phyloP scores from a whole-genome alignment of 83 land plant genomes.

The Thuja plicata region DNA sequence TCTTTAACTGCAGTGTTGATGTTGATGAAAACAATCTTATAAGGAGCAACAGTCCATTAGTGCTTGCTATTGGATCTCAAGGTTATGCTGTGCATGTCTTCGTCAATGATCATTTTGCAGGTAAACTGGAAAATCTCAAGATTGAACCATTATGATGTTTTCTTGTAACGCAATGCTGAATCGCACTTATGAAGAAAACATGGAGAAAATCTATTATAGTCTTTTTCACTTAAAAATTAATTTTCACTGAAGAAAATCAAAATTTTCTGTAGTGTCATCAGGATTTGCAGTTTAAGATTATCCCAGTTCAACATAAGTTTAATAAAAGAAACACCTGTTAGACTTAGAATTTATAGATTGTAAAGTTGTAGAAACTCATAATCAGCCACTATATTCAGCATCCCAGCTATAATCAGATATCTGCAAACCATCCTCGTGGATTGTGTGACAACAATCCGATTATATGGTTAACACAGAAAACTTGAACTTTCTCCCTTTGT shows the following conservation, averaged over 20 bases:
- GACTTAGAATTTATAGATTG: not conserved
- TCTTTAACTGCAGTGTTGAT: constrained; percentile 11
- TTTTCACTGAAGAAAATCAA: not conserved
- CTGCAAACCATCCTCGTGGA: too few relatives aligned
- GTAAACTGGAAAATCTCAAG: not conserved
- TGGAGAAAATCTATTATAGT: not conserved
- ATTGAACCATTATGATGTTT: not conserved
- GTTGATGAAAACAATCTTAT: not conserved
- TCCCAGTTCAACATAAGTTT: not conserved
- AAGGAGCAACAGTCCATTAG: not conserved
- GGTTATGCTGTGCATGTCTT: constrained; percentile 15
- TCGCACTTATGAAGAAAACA: not conserved
- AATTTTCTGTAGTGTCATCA: not conserved
- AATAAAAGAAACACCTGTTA: not conserved
- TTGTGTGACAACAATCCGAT: too few relatives aligned
- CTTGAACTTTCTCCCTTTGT: not conserved
- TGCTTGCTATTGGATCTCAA: not conserved
- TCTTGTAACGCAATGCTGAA: not conserved
- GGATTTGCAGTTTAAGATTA: not conserved
- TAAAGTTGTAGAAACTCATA: not conserved
- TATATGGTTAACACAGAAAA: not conserved
- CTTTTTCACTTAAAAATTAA: not conserved
- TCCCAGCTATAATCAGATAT: too few relatives aligned
- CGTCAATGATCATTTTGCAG: constrained; percentile 5
- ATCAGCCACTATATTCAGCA: not conserved